A percentile compares a stretch with the other conserved stretches of the same genome.
Evolutionary conservation across 2,329 filamentous ascomycete genomes (phyloP).

Genomic region (Capronia americana): DNA sequence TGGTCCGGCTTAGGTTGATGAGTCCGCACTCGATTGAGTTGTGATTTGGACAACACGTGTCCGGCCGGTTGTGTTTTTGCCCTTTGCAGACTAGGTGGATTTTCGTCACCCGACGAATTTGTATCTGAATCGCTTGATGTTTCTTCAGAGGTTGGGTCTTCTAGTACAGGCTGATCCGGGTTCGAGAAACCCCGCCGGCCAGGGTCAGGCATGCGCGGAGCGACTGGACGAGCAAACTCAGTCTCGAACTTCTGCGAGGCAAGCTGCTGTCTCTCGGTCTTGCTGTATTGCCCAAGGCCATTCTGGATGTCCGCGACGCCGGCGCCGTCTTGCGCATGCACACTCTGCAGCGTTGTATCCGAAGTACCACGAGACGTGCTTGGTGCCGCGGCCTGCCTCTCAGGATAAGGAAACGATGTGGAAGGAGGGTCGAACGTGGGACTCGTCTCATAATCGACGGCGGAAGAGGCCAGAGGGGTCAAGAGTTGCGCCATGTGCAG

Average conservation of each 20-base stretch:
- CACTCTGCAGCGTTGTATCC: conserved; percentile 21
- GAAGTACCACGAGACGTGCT: conserved; percentile 8
- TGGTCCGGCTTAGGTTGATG: conserved; percentile 16
- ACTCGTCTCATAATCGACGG: conserved; percentile 22
- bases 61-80: conserved; percentile 25
- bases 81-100: conserved; percentile 17
- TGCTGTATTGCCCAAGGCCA: not conserved
- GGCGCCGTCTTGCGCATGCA: not conserved
- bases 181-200: conserved; percentile 21
- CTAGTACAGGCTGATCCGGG: conserved; percentile 4
- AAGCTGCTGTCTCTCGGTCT: conserved; percentile 18
- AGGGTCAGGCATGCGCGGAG: conserved; percentile 13
- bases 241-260: conserved; percentile 30
- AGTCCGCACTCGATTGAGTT: conserved; percentile 34
- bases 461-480: conserved; percentile 22
- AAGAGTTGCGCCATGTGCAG: conserved; percentile 30
- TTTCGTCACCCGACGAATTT: conserved; percentile 30
- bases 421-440: conserved; percentile 25
- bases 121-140: conserved; percentile 28
- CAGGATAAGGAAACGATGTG: conserved; percentile 25
- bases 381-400: not conserved
- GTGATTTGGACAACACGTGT: conserved; percentile 27
- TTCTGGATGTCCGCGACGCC: not conserved
- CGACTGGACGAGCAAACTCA: conserved; percentile 26
- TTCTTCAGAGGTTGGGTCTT: not conserved